Conservation (phyloP, 768 basidiomycete species). For the Rhodosporidiobolus sp. region DNA sequence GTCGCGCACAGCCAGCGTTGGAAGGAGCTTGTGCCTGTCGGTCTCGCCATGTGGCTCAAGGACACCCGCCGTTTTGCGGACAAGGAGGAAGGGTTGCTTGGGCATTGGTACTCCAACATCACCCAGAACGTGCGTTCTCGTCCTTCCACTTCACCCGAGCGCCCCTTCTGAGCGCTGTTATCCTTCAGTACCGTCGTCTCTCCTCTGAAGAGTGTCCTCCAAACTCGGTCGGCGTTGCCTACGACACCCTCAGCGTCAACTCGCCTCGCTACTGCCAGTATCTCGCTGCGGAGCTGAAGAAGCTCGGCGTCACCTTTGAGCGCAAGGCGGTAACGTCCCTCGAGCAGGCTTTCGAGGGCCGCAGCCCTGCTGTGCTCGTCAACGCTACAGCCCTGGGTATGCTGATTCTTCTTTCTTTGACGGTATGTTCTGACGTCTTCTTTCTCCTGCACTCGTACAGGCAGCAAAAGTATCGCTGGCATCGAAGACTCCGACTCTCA, state of each 20-base stretch:
- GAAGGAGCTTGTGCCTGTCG: conserved; percentile 12
- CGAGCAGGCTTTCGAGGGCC: conserved; percentile 52
- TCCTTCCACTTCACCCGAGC: neutral
- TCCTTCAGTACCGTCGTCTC: conserved; percentile 23
- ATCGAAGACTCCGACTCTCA: conserved; percentile 71
- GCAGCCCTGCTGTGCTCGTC: conserved; percentile 55
- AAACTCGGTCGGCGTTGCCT: conserved; percentile 51
- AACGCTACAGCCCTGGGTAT: conserved; percentile 62
- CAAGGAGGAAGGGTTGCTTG: conserved; percentile 8
- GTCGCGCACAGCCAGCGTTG: neutral
- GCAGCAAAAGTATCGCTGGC: conserved; percentile 70
- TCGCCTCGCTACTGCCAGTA: conserved; percentile 58
- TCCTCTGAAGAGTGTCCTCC: conserved; percentile 1
- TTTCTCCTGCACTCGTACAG: no score
- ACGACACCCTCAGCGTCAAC: conserved; percentile 56
- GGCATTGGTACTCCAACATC: conserved; percentile 30
- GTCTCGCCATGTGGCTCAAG: conserved; percentile 22
- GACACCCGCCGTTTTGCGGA: conserved; percentile 16
- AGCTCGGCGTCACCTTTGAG: conserved; percentile 54
- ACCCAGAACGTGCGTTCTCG: conserved; percentile 8
- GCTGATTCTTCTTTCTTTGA: no score
- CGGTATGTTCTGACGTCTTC: no score
- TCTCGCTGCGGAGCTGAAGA: conserved; percentile 52
- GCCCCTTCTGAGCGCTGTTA: neutral
- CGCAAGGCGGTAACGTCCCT: conserved; percentile 53